Percentiles rank a stretch among this genome's conserved stretches.
These are phyloP conservation scores for Boletus rubescentipes DNA, from an alignment of 768 basidiomycete genomes.

Conservation along the genomic window DNA sequence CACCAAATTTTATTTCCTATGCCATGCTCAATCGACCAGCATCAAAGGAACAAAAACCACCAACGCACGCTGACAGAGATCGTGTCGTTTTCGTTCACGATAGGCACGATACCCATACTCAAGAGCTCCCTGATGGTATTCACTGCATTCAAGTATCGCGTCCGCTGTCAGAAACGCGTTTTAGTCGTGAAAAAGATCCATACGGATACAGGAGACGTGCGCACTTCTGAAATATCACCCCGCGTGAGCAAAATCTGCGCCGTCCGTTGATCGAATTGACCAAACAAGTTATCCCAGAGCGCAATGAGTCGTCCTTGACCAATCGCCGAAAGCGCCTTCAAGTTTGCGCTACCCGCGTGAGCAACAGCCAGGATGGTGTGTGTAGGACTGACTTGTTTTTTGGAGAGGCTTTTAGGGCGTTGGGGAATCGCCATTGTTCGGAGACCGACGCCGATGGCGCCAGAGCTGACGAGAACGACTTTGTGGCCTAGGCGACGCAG, in stretches of 20 bases:
- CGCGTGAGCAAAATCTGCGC: constrained; percentile 93
- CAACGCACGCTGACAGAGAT: constrained; percentile 89
- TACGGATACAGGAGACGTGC: constrained; percentile 6
- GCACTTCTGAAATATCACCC: constrained; percentile 96
- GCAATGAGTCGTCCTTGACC: constrained; percentile 96
- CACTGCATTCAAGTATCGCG: constrained; percentile 93
- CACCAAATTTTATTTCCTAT: constrained; percentile 99
- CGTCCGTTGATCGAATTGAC: constrained; percentile 91
- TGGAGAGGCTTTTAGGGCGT: constrained; percentile 79
- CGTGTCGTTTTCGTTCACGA: constrained; percentile 99
- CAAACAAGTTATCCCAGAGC: constrained; percentile 95
- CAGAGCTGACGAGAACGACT: constrained; percentile 93
- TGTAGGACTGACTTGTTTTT: constrained; percentile 73
- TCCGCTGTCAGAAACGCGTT: constrained; percentile 54
- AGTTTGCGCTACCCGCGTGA: constrained; percentile 24
- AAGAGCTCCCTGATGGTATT: constrained; percentile 93
- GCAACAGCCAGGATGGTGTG: not conserved
- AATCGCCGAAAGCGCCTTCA: constrained; percentile 96
- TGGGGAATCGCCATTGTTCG: constrained; percentile 85
- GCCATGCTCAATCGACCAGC: constrained; percentile 1
- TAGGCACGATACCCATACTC: constrained; percentile 92
- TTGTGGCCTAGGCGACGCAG: constrained; percentile 84
- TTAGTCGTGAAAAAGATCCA: not conserved
- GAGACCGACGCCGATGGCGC: constrained; percentile 97
- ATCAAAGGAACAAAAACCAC: not conserved